These are phyloP conservation scores for Arthrocladium fulminans DNA, from an alignment of 2,329 filamentous ascomycete genomes.

Conservation along the genomic window DNA sequence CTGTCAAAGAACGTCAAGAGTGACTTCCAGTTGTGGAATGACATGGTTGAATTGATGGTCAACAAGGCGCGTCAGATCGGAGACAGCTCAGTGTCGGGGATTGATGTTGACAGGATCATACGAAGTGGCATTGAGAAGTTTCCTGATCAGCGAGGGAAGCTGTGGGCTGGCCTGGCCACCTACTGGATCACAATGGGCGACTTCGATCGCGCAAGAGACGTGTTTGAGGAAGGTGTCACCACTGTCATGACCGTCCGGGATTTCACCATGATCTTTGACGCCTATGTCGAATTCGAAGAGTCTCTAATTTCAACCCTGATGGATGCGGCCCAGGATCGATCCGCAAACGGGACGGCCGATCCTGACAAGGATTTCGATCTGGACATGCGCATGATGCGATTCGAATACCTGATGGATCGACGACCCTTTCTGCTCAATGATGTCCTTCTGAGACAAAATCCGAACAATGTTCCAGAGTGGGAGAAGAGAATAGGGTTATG, in stretches of 20 bases:
- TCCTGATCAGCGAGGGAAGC: slow-evolving; percentile 83
- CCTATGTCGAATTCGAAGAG: slow-evolving; percentile 94
- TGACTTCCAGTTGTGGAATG: slow-evolving; percentile 92
- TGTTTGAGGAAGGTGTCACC: slow-evolving; percentile 92
- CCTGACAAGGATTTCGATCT: slow-evolving; percentile 86
- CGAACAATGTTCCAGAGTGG: slow-evolving; percentile 93
- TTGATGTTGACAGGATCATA: slow-evolving; percentile 87
- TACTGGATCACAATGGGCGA: slow-evolving; percentile 93
- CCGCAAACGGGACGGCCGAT: slow-evolving; percentile 68
- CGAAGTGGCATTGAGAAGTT: slow-evolving; percentile 85
- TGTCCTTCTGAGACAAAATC: slow-evolving; percentile 87
- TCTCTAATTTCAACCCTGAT: slow-evolving; percentile 86
- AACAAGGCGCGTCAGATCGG: slow-evolving; percentile 81
- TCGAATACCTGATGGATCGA: slow-evolving; percentile 96
- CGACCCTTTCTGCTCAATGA: slow-evolving; percentile 94
- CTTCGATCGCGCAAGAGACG: slow-evolving; percentile 84
- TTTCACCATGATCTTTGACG: slow-evolving; percentile 92
- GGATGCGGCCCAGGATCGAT: slow-evolving; percentile 70
- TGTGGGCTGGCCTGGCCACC: slow-evolving; percentile 90
- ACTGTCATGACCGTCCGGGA: slow-evolving; percentile 98
- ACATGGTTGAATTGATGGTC: slow-evolving; percentile 92
- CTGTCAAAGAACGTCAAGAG: slow-evolving; percentile 89
- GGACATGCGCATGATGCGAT: slow-evolving; percentile 94
- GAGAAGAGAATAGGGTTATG: slow-evolving; percentile 92
- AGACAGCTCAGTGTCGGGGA: slow-evolving; percentile 68